phyloP scores from a whole-genome alignment of 805 yeast species.

The Vanderwaltozyma polyspora region DNA sequence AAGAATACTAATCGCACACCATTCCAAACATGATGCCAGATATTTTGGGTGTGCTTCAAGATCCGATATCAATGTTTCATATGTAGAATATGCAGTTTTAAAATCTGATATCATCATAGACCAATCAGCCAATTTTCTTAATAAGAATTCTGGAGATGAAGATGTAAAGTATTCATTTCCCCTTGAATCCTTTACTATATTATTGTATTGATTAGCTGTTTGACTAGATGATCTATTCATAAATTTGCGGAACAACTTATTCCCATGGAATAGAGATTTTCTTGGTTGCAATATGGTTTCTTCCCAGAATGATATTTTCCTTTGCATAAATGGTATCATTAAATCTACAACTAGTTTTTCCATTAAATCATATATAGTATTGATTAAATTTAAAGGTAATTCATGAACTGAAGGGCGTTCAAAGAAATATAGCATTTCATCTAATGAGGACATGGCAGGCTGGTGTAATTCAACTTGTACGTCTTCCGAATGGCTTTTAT shows the following conservation, averaged over 20 bases:
- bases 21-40: slow-evolving; percentile 73
- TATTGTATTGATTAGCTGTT: slow-evolving; percentile 8
- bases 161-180: slow-evolving; percentile 49
- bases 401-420: slow-evolving; percentile 4
- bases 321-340: slow-evolving; percentile 72
- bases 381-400: slow-evolving; percentile 14
- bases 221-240: slow-evolving; percentile 13
- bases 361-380: slow-evolving; percentile 18
- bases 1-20: slow-evolving; percentile 64
- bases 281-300: slow-evolving; percentile 70
- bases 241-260: slow-evolving; percentile 43
- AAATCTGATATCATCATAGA: slow-evolving; percentile 84
- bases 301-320: slow-evolving; percentile 72
- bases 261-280: slow-evolving; percentile 58
- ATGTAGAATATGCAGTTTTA: slow-evolving; percentile 69
- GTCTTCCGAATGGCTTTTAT: slow-evolving; percentile 3
- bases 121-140: slow-evolving; percentile 86
- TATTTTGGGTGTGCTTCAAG: slow-evolving; percentile 40
- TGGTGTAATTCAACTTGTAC: slow-evolving; percentile 16
- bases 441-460: slow-evolving; percentile 20
- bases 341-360: slow-evolving; percentile 15
- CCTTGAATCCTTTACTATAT: slow-evolving; percentile 34
- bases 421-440: slow-evolving; percentile 13
- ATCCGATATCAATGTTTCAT: slow-evolving; percentile 73
- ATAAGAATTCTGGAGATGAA: slow-evolving; percentile 55